Base-by-base conservation (phyloP, 2,329 filamentous ascomycete genomes). In the Diaporthe caulivora region DNA sequence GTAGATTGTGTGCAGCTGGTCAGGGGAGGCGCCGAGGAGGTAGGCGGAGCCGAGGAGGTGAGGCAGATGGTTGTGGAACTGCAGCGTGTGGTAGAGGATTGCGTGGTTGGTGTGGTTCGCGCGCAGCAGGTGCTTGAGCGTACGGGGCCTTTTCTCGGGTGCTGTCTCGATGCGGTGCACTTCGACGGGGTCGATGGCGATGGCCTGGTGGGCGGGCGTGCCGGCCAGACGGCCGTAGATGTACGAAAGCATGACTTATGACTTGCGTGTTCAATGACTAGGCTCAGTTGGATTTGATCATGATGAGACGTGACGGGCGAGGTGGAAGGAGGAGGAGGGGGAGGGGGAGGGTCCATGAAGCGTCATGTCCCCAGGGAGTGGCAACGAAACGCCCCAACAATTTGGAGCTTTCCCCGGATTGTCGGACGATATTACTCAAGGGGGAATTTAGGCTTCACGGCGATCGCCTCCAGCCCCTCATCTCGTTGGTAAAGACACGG, bases 31-130 rank as follows among this genome's bases (percentile, higher is more conserved):
- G 31, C 95, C 95, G 13, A 98, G 87, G 21, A 98, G 87, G 82
- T 97, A 99, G 1, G 95, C 93, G 8, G 96, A 95, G 77, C 91
- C 92, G 17, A 99, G 89, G 69, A 95, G 89, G 83, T 98, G 95
- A 51, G 94, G 89, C 78, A 92, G 87, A 83, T 97, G 94, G 80
- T 98, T 98, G 84, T 97, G 91, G 78, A 92, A 97, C 75, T 89
- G 86, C 6, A 93, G 85, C 70, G 93, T 82, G 81, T 95, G 91
- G 82, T 94, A 97, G 71, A 98, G 84, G 77, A 98, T 92, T 42
- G 95, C 91, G 83, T 97, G 90, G 81, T 97, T 98, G 77, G 92
- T 92, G 84, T 99, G 97, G 81, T 98, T 98, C 69, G 95, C 92
- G 82, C 94, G 94, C 75, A 99, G 83, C 18, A 99, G 87, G 83